Percentiles rank a stretch among this genome's conserved stretches.
Evolutionary conservation across 164 flowering plant genomes (phyloP).

Genomic region (Magnolia officinalis): DNA sequence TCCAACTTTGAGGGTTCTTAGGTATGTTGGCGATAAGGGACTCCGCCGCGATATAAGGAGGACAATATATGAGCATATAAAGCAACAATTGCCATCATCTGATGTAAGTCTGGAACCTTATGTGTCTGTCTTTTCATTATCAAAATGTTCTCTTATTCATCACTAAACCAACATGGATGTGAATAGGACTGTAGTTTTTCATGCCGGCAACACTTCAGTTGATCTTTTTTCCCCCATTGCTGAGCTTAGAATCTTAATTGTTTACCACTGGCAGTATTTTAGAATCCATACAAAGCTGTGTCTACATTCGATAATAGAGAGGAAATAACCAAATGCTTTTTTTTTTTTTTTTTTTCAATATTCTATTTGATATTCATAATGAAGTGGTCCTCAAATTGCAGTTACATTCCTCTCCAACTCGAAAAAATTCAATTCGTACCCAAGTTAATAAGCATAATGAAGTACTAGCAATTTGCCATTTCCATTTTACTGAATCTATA

Average conservation of each 20-base stretch:
- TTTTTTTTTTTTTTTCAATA: no score
- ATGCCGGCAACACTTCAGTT: background rate
- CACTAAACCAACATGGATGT: background rate
- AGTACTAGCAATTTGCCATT: no score
- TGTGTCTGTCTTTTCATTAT: background rate
- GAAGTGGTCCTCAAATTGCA: no score
- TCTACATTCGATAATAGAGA: background rate
- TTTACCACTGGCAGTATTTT: background rate
- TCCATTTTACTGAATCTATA: no score
- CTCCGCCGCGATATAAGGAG: conserved; percentile 47
- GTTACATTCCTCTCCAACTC: no score
- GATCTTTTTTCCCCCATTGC: background rate
- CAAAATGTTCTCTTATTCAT: background rate
- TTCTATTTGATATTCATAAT: background rate
- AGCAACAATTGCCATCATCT: conserved; percentile 23
- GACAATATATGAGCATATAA: conserved; percentile 38
- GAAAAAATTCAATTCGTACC: no score
- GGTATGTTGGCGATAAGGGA: conserved; percentile 79
- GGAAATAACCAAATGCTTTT: background rate
- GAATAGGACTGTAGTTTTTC: background rate
- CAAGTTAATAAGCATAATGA: no score
- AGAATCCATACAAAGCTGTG: background rate
- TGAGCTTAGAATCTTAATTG: background rate
- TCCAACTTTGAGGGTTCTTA: conserved; percentile 53
- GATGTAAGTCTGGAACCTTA: conserved; percentile 37